phyloP scores from a whole-genome alignment of 2,329 filamentous ascomycete species.

The Colletotrichum phormii region DNA sequence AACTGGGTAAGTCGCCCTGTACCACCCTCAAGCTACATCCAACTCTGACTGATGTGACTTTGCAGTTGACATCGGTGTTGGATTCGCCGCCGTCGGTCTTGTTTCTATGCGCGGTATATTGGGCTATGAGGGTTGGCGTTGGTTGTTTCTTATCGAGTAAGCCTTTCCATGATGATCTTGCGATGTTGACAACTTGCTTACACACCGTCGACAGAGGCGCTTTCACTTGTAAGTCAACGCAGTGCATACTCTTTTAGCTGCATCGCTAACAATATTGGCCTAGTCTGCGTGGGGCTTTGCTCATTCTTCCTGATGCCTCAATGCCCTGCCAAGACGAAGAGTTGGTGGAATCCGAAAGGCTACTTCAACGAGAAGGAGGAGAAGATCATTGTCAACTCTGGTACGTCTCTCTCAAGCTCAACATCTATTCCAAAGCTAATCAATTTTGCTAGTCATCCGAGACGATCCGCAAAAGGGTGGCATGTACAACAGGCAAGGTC shows the following conservation, averaged over 20 bases:
- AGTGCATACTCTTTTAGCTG: conserved; percentile 41
- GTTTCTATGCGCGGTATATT: conserved; percentile 64
- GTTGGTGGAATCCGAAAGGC: conserved; percentile 61
- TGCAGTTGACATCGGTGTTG: conserved; percentile 57
- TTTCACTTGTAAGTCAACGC: conserved; percentile 44
- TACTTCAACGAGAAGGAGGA: conserved; percentile 70
- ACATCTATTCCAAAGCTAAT: accelerated
- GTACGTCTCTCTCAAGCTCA: conserved; percentile 40
- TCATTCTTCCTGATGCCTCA: conserved; percentile 47
- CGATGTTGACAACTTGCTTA: conserved; percentile 26
- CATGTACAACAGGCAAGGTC: conserved; percentile 68
- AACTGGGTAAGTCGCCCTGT: conserved; percentile 40
- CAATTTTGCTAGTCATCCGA: conserved; percentile 51
- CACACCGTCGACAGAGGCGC: conserved; percentile 39
- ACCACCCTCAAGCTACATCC: too few species aligned
- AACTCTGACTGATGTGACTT: conserved; percentile 7
- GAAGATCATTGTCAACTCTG: conserved; percentile 67
- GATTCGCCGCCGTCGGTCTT: conserved; percentile 68
- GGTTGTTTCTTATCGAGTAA: conserved; percentile 60
- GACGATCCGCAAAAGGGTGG: conserved; percentile 67
- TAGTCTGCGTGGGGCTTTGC: conserved; percentile 58
- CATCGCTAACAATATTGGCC: conserved; percentile 53
- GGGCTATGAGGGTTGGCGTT: conserved; percentile 67
- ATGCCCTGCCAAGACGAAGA: conserved; percentile 52
- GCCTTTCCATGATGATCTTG: conserved; percentile 1